Evolutionary conservation across 2,329 filamentous ascomycete genomes (phyloP), one percentile per base, ranked within the genome.

Genomic region (Aspergillus flavus): DNA sequence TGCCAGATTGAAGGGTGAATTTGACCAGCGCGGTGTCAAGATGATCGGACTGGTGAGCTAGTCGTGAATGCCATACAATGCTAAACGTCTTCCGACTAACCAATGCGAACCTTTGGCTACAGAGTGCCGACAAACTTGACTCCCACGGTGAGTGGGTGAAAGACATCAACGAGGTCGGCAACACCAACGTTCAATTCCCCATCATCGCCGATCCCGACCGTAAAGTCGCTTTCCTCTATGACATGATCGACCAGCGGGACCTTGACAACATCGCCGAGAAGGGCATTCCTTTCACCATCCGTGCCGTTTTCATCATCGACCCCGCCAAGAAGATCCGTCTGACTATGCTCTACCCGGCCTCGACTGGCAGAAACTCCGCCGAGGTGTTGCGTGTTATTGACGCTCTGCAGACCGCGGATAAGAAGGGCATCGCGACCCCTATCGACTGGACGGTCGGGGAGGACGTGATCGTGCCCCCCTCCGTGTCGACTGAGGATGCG

Each of bases 281-380:
- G 86, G 90, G 66, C 63, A 59, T 56, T 55, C 63, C 93, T 63
- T 95, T 96, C 82, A 97, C 94, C 73, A 96, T 97, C 82, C 92
- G 94, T 74, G 93, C 91, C 71, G 94, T 97, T 77, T 97, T 96
- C 85, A 86, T 97, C 82, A 96, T 97, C 78, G 93, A 97, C 83
- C 93, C 94, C 69, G 89, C 87, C 82, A 97, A 97, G 89, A 94
- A 91, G 80, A 95, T 97, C 82, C 90, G 94, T 72, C 88, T 94
- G 78, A 96, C 93, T 77, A 92, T 97, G 84, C 89, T 92, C 77
- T 97, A 97, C 85, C 94, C 94, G 54, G 94, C 94, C 67, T 94
- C 91, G 62, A 96, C 93, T 46, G 94, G 94, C 80, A 89, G 91
- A 77, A 94, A 93, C 85, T 89, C 90, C 69, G 85, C 87, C 71